Evolutionary conservation across 495 filamentous ascomycete species (phyloP).

Genomic region (Aspergillus kassunensis): DNA sequence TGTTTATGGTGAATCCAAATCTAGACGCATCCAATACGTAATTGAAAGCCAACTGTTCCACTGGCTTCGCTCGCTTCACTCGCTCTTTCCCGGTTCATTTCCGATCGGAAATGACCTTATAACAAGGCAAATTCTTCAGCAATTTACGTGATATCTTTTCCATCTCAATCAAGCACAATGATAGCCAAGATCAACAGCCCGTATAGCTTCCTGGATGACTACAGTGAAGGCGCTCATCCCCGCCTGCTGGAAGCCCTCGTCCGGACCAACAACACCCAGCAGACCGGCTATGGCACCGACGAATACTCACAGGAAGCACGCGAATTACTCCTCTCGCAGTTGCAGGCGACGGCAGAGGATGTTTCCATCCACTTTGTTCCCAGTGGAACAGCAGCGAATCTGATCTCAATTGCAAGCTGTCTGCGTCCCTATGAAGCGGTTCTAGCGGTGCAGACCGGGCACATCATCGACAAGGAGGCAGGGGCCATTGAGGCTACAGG

Average conservation of each 20-base stretch:
- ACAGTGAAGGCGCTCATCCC: conserved; percentile 45
- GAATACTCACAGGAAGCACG: conserved; percentile 31
- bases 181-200: conserved; percentile 14
- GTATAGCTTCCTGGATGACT: conserved; percentile 45
- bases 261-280: conserved; percentile 35
- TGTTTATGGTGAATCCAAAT: no score
- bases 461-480: conserved; percentile 42
- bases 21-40: not conserved
- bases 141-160: not conserved
- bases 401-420: conserved; percentile 43
- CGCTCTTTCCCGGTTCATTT: conserved; percentile 5
- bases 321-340: conserved; percentile 28
- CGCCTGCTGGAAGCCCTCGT: conserved; percentile 40
- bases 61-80: not conserved
- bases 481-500: conserved; percentile 45
- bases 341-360: conserved; percentile 31
- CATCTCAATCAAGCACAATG: conserved; percentile 4
- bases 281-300: conserved; percentile 40
- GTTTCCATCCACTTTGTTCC: conserved; percentile 44
- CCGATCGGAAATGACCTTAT: not conserved
- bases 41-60: no score
- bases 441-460: conserved; percentile 37
- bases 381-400: conserved; percentile 41
- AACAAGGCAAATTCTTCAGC: not conserved
- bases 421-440: conserved; percentile 43